These are phyloP conservation scores for Termitomyces sp. DNA, from an alignment of 768 basidiomycete species.

Conservation along the genomic window DNA sequence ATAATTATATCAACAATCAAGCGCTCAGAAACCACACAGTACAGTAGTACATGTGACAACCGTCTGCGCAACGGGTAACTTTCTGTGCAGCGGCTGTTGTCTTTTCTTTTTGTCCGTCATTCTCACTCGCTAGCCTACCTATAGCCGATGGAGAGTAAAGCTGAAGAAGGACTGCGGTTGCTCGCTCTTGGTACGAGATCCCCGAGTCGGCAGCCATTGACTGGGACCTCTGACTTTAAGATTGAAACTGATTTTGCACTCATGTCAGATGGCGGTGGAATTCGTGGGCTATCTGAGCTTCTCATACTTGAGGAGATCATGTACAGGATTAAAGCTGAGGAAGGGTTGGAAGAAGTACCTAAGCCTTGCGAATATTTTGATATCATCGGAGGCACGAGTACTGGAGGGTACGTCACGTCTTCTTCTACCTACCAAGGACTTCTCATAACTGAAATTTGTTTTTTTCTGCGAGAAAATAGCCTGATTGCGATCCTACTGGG, in stretches of 20 bases:
- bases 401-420: slow-evolving; percentile 20
- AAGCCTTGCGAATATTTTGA: slow-evolving; percentile 25
- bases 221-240: background rate
- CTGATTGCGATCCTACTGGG: slow-evolving; percentile 25
- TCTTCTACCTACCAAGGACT: background rate
- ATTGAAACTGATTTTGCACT: too few relatives aligned
- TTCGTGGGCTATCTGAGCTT: slow-evolving; percentile 7
- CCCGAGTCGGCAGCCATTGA: too few relatives aligned
- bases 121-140: background rate
- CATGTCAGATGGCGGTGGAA: slow-evolving; percentile 8
- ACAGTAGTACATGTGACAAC: too few relatives aligned
- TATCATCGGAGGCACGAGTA: slow-evolving; percentile 22
- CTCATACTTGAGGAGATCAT: slow-evolving; percentile 8
- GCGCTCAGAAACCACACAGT: too few relatives aligned
- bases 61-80: too few relatives aligned
- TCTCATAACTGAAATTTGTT: background rate
- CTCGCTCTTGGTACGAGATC: slow-evolving; percentile 1
- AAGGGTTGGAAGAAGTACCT: background rate
- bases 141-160: background rate
- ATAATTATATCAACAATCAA: too few relatives aligned
- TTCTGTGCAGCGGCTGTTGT: background rate
- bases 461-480: background rate
- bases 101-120: too few relatives aligned
- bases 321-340: background rate
- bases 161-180: background rate